Base-by-base conservation (phyloP, 805 yeast genomes). In the Candida railenensis region DNA sequence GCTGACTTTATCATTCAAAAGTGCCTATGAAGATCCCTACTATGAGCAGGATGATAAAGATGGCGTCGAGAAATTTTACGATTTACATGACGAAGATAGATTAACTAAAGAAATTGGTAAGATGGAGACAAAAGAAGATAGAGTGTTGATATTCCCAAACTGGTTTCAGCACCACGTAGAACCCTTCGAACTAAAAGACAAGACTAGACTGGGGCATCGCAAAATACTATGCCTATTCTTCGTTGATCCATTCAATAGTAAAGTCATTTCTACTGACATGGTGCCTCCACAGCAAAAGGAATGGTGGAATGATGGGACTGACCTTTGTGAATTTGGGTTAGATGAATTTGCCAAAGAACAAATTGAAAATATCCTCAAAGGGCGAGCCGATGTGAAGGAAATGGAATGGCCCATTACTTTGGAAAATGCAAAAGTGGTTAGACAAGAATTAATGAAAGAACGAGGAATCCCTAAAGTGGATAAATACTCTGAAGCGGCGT, bases 221-320 rank as follows among this genome's bases (percentile, higher is more conserved):
- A 67, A 67, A 48, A 71, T 72, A 22, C 52, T 72, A 41, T 68
- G 74, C 42, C 68, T 69, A 47, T 72, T 71, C 44, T 16, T 72
- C 3, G 65, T 62, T 15, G 74, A 70, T 45, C 75, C 74, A 36
- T 32, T 47, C 46, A 57, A 61, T 43, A 48, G 53, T 3, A 32
- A 32, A 19, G 62, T 62, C 1, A 37, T 48, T 3, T n/a, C 66
- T 2, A 53, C 65, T 0, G 60, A 52, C 3, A 46, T 52, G 3
- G 66, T 65, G 3, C 66, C 67, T 3, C 67, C 67, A 2, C 70
- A 63, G 43, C 67, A n/a, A 30, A 37, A 16, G 30, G 28, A 15
- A 37, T 48, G 40, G 46, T 45, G 22, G 46, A 28, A 19, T 12
- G 46, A 19, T 16, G 30, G 30, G 11, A 25, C 30, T 7, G 39